Percentiles rank a stretch among this genome's conserved stretches.
phyloP scores from a whole-genome alignment of 2,329 filamentous ascomycete species.

The Fusarium gaditjirri region DNA sequence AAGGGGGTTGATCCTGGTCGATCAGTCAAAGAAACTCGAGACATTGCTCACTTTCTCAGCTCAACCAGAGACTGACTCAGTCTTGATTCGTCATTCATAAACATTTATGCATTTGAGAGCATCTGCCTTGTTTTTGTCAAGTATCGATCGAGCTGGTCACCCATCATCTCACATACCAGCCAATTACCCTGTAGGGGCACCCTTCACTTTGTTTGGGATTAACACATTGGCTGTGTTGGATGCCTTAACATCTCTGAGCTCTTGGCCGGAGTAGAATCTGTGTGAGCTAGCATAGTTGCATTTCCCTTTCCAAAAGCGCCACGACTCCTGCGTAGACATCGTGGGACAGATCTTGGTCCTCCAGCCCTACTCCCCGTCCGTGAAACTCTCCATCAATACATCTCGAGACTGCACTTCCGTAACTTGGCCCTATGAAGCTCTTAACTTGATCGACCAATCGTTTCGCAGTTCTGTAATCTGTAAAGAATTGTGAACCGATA shows the following conservation, averaged over 20 bases:
- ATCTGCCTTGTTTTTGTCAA: constrained; percentile 2
- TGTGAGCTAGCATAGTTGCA: no score
- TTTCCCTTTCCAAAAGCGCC: background rate
- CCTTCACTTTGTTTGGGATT: background rate
- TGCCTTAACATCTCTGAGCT: no score
- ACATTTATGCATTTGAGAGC: constrained; percentile 4
- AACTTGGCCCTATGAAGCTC: background rate
- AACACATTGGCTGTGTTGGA: no score
- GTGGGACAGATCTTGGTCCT: background rate
- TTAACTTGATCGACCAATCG: background rate
- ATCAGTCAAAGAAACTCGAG: constrained; percentile 20
- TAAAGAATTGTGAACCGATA: background rate
- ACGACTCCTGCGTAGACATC: background rate
- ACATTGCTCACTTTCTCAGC: constrained; percentile 33
- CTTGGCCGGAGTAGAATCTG: background rate
- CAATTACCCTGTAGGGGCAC: constrained; percentile 18
- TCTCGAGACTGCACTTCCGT: background rate
- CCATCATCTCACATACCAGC: background rate
- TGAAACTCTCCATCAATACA: background rate
- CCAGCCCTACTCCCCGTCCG: background rate
- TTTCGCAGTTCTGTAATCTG: background rate
- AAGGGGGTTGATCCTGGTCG: constrained; percentile 1
- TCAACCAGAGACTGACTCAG: constrained; percentile 13
- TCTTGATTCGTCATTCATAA: background rate
- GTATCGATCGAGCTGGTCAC: constrained; percentile 7